phyloP scores from a whole-genome alignment of 139 green algal species.

The Zygnema cylindricum region DNA sequence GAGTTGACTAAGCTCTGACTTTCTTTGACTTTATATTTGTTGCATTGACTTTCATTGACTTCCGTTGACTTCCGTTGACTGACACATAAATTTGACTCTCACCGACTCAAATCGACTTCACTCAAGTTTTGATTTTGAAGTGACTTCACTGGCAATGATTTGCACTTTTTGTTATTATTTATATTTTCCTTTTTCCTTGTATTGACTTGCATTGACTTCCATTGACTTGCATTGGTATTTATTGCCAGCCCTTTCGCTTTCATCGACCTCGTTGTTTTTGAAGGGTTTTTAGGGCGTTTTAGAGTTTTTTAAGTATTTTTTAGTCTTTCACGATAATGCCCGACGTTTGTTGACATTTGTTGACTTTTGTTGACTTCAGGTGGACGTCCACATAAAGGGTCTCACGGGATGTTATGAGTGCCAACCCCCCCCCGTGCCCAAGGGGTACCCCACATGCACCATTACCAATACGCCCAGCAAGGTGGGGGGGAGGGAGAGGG shows the following conservation, averaged over 20 bases:
- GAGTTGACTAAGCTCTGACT: no score
- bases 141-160: not conserved
- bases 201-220: no score
- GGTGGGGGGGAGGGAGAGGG: not conserved
- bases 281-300: not conserved
- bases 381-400: slow-evolving; percentile 86
- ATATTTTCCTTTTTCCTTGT: no score
- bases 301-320: no score
- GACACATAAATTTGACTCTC: not conserved
- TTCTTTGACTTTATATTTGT: no score
- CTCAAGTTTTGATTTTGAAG: not conserved
- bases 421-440: slow-evolving; percentile 80
- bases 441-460: slow-evolving; percentile 96
- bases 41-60: no score
- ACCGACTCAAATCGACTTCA: not conserved
- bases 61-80: no score
- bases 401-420: slow-evolving; percentile 96
- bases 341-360: no score
- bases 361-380: no score
- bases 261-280: not conserved
- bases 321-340: no score
- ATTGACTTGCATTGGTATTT: not conserved
- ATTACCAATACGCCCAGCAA: slow-evolving; percentile 97
- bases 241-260: not conserved
- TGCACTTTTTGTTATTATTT: no score